phyloP scores from a whole-genome alignment of 2,329 filamentous ascomycete species.

The Penicillium griseofulvum region DNA sequence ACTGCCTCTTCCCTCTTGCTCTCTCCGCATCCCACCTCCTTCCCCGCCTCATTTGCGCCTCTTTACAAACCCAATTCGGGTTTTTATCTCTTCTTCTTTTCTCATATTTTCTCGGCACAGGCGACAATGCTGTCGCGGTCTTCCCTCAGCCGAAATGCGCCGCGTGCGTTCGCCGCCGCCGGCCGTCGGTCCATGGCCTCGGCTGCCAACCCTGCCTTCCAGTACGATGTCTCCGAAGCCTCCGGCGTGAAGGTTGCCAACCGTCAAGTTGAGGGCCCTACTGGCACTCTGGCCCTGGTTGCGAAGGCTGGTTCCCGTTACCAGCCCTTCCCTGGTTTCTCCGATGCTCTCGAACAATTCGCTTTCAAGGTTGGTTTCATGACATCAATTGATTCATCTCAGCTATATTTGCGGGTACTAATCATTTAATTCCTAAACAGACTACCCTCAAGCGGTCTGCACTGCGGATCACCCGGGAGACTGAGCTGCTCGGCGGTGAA shows the following conservation, averaged over 20 bases:
- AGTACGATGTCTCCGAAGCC: slow-evolving; percentile 83
- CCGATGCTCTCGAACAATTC: slow-evolving; percentile 88
- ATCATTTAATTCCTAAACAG: slow-evolving; percentile 54
- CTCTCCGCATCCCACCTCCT: slow-evolving; percentile 26
- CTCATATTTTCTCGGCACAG: slow-evolving; percentile 52
- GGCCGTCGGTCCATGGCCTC: slow-evolving; percentile 63
- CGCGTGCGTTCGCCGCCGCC: slow-evolving; percentile 57
- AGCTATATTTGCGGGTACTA: slow-evolving; percentile 4
- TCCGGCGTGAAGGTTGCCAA: slow-evolving; percentile 89
- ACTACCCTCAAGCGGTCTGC: slow-evolving; percentile 80
- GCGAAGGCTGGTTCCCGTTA: slow-evolving; percentile 93
- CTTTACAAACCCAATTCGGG: slow-evolving; percentile 38
- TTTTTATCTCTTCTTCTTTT: slow-evolving; percentile 26
- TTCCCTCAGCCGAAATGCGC: slow-evolving; percentile 62
- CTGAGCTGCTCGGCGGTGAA: slow-evolving; percentile 90
- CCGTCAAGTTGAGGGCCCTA: slow-evolving; percentile 83
- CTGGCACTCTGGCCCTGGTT: slow-evolving; percentile 86
- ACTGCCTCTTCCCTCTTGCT: slow-evolving; percentile 25
- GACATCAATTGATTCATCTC: slow-evolving; percentile 22
- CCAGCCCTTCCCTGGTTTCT: slow-evolving; percentile 83
- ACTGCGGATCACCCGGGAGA: slow-evolving; percentile 88
- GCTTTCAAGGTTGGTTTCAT: slow-evolving; percentile 79
- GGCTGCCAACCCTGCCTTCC: slow-evolving; percentile 69
- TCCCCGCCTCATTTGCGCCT: slow-evolving; percentile 33
- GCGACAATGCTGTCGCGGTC: slow-evolving; percentile 66